Percentiles rank a stretch among this genome's conserved stretches.
Evolutionary conservation across 179 eudicot genomes (phyloP).

Genomic region (Actinidia arguta): DNA sequence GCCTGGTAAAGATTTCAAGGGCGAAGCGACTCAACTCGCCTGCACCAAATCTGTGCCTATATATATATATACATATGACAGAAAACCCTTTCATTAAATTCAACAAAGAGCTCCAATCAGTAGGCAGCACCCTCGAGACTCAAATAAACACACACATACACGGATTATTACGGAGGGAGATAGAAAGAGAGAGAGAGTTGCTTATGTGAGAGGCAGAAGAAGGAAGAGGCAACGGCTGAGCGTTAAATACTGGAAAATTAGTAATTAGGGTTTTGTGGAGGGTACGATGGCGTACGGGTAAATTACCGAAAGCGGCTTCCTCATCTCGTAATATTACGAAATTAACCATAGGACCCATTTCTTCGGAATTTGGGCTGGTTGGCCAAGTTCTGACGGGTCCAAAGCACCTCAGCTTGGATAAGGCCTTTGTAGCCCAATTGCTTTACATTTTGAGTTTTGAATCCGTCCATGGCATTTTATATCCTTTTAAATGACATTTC

Average conservation of each 20-base stretch:
- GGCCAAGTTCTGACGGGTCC: too few species aligned
- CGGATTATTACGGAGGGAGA: background rate
- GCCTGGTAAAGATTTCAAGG: slow-evolving; percentile 18
- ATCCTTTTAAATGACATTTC: too few species aligned
- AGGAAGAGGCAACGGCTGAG: background rate
- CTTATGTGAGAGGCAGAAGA: background rate
- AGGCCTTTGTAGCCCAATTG: background rate
- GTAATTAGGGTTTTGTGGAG: slow-evolving; percentile 12
- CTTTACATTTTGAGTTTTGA: too few species aligned
- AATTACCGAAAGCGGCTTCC: slow-evolving; percentile 11
- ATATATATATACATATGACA: background rate
- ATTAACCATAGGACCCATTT: background rate
- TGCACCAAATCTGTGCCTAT: slow-evolving; percentile 22
- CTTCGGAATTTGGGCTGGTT: background rate
- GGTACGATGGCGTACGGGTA: background rate
- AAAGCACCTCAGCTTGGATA: background rate
- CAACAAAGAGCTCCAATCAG: slow-evolving; percentile 1
- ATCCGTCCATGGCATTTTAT: too few species aligned
- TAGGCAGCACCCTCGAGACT: background rate
- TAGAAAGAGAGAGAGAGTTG: background rate
- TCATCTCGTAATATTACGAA: background rate
- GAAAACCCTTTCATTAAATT: background rate
- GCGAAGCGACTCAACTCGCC: slow-evolving; percentile 53
- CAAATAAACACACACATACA: background rate
- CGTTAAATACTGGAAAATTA: slow-evolving; percentile 3